Evolutionary conservation across 148 eudicot species (phyloP).

Genomic region (Arbutus unedo): DNA sequence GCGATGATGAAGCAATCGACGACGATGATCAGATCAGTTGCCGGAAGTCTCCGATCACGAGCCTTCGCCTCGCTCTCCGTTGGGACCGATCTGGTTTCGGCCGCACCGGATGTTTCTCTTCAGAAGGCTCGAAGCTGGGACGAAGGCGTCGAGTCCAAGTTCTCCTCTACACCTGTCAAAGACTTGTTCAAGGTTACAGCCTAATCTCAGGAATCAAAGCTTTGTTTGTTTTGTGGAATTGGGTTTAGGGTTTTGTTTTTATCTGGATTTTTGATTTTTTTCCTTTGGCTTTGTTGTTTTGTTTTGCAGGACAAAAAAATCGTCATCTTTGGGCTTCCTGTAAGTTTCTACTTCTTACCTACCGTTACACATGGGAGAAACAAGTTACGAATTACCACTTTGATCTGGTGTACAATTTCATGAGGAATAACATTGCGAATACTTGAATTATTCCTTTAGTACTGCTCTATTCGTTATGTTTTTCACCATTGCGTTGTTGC

Average conservation of each 20-base stretch:
- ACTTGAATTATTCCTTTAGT: background rate
- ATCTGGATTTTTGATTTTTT: background rate
- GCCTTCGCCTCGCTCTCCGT: slow-evolving; percentile 66
- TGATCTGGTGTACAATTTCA: background rate
- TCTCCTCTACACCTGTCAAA: slow-evolving; percentile 68
- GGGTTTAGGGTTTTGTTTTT: slow-evolving; percentile 1
- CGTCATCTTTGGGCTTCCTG: slow-evolving; percentile 97
- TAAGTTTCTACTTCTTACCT: slow-evolving; percentile 32
- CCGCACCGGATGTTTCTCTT: slow-evolving; percentile 77
- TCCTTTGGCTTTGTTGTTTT: slow-evolving; percentile 4
- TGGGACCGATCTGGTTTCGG: slow-evolving; percentile 70
- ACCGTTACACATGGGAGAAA: background rate
- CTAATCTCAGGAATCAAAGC: background rate
- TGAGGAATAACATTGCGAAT: too few relatives aligned
- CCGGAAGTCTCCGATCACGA: slow-evolving; percentile 35
- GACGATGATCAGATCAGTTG: slow-evolving; percentile 28
- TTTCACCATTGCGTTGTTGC: background rate
- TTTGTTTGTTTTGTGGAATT: background rate
- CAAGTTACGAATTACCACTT: background rate
- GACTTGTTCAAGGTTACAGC: slow-evolving; percentile 72
- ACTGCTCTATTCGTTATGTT: background rate
- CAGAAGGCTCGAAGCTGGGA: slow-evolving; percentile 94
- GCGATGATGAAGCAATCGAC: slow-evolving; percentile 47
- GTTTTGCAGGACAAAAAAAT: slow-evolving; percentile 80
- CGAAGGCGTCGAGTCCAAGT: slow-evolving; percentile 84